A percentile compares a stretch with the other conserved stretches of the same genome.
Evolutionary conservation across 805 yeast genomes (phyloP).

Genomic region (Deakozyma indianensis): DNA sequence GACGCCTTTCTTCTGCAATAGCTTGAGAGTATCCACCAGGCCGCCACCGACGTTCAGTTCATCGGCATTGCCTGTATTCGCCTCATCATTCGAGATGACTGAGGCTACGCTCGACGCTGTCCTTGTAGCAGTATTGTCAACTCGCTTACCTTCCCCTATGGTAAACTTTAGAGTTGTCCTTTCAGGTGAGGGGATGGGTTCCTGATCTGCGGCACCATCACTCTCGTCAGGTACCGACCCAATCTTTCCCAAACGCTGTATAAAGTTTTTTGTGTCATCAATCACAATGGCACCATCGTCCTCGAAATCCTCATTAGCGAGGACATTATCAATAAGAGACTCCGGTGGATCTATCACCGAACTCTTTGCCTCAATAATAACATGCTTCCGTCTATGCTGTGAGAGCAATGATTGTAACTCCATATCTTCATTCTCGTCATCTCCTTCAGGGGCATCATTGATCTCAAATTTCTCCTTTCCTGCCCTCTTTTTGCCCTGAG

Average conservation of each 20-base stretch:
- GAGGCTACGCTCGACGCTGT: background rate
- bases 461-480: background rate
- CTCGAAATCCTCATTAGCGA: background rate
- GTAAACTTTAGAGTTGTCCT: background rate
- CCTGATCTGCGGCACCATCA: background rate
- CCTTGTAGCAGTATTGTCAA: background rate
- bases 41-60: slow-evolving; percentile 18
- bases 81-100: slow-evolving; percentile 2
- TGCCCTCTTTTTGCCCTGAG: background rate
- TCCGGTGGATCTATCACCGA: no score
- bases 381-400: no score
- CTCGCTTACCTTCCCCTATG: background rate
- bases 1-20: slow-evolving; percentile 20
- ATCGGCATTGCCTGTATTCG: slow-evolving; percentile 7
- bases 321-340: no score
- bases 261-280: background rate
- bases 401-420: no score
- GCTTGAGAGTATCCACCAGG: slow-evolving; percentile 23
- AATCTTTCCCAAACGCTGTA: background rate
- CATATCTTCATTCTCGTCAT: no score
- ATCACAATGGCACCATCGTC: background rate
- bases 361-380: no score
- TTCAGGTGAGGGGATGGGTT: no score
- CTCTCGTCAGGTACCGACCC: background rate
- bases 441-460: no score